Evolutionary conservation across 805 yeast species (phyloP), one percentile per base, ranked within the genome.

Genomic region (Barnettozyma sucrosica): DNA sequence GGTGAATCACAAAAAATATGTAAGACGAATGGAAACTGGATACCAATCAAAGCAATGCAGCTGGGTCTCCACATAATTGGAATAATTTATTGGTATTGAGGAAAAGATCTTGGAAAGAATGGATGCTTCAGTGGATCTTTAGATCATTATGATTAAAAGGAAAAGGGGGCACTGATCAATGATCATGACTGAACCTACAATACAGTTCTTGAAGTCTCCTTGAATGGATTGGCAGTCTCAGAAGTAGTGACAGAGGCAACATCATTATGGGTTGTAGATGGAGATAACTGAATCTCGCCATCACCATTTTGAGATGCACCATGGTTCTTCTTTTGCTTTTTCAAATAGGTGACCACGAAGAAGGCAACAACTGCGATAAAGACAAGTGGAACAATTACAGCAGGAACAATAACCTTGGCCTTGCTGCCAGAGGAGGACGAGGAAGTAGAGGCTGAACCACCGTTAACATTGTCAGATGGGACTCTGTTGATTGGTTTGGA

Each of bases 341-440:
- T 54, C 48, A 67, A 53, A 56, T 62, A 69, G 59, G 51, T 64
- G 45, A 66, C 45, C 24, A 69, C 66, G 43, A 54, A 64, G 33
- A 47, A 51, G 2, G 65, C 61, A 32, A 70, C 55, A 1, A 57
- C 52, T 19, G 56, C 51, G 19, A 65, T 58, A 3, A 59, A 69
- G 11, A 69, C 63, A 7, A 71, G 67, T 41, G 75, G 75, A 10
- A 70, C 71, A 20, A 71, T 65, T 13, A 71, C 74, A 13, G 74
- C 73, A 44, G 75, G 74, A 13, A 66, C 74, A 39, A 71, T 67
- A 3, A 55, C 58, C 45, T 62, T 63, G 16, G 62, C 64, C 1
- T 65, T 63, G 26, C 40, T 51, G 14, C 37, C 42, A 18, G 54
- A 50, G 7, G 54, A 48, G 8, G 56, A 44, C 2, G 60, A 48